A percentile compares a stretch with the other conserved stretches of the same genome.
phyloP scores from a whole-genome alignment of 1,284 basidiomycete genomes.

The Ustilago trichophora region DNA sequence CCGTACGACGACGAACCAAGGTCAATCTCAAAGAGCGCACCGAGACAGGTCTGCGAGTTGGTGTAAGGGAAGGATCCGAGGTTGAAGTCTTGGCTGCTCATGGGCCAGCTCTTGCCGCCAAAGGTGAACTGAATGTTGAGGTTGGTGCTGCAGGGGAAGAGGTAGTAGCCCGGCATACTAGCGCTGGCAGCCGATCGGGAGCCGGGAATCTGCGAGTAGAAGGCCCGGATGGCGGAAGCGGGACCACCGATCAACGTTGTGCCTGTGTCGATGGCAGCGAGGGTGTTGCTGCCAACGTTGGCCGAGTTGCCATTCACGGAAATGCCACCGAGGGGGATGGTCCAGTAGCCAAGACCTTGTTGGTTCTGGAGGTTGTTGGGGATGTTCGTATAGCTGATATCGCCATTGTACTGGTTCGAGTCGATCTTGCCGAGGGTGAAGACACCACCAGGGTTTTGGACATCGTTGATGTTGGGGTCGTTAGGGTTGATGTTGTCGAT shows the following conservation, averaged over 20 bases:
- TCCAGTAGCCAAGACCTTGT: conserved; percentile 69
- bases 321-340: conserved; percentile 68
- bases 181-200: conserved; percentile 69
- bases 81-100: conserved; percentile 81
- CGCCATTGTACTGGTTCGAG: conserved; percentile 64
- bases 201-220: conserved; percentile 81
- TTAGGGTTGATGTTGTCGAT: conserved; percentile 60
- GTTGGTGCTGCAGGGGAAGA: conserved; percentile 75
- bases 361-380: conserved; percentile 57
- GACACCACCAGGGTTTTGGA: conserved; percentile 63
- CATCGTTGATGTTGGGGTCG: conserved; percentile 31
- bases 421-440: conserved; percentile 68
- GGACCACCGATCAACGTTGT: conserved; percentile 92
- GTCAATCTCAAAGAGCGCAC: conserved; percentile 81
- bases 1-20: conserved; percentile 69
- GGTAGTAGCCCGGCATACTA: conserved; percentile 67
- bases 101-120: conserved; percentile 77
- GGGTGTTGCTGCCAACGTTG: conserved; percentile 39
- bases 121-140: conserved; percentile 80
- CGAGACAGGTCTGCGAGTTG: conserved; percentile 73
- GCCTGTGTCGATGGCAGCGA: conserved; percentile 73
- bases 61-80: conserved; percentile 72
- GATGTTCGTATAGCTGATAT: conserved; percentile 66
- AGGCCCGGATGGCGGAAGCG: conserved; percentile 70
- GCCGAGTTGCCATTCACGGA: conserved; percentile 67